Base-by-base conservation (phyloP, 1,139 yeast species). In the Candida dubliniensis region DNA sequence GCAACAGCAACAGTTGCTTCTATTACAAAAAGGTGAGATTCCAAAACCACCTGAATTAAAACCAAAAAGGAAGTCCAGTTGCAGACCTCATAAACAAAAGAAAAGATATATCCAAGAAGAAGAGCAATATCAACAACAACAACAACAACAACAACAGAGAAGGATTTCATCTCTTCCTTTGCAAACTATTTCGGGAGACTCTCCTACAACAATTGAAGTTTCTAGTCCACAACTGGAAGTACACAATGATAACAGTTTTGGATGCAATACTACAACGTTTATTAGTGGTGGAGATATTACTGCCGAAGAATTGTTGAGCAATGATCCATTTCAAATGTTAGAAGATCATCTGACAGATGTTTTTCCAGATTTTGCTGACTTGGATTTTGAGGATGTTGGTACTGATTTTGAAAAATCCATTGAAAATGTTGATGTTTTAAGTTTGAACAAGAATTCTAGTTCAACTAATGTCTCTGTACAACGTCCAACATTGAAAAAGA, bases 191-290 rank as follows among this genome's bases (percentile, higher is more conserved):
- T 15, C 40, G 23, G 38, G 36, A n/a, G 54, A 50, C 29, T 46
- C 52, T 13, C 52, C 52, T 10, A 48, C 54, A 23, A 52, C 56
- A 2, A 47, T 56, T 18, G 59, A 55, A 32, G 46, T 50, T 9
- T 31, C 49, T 23, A 55, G 58, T 29, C 56, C 60, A 1, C 53
- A 50, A 12, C 58, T 57, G 8, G 42, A 42, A 40, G 50, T 37
- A 24, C 42, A 40, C 11, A 46, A 47, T 31, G 49, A 46, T n/a
- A 29, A 31, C 6, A 31, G 36, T 31, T 38, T 14, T 33, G 18
- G 14, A 9, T 36, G 31, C 25, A 39, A 29, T 27, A 43, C 41
- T 15, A 38, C 27, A 31, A 10, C 34, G 2, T 34, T 39, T 15
- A 34, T 36, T 10, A 45, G 40, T 15, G 42, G 36, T 12, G 41